Base-by-base conservation (phyloP, 1,284 basidiomycete species). In the Ustilago trichophora region DNA sequence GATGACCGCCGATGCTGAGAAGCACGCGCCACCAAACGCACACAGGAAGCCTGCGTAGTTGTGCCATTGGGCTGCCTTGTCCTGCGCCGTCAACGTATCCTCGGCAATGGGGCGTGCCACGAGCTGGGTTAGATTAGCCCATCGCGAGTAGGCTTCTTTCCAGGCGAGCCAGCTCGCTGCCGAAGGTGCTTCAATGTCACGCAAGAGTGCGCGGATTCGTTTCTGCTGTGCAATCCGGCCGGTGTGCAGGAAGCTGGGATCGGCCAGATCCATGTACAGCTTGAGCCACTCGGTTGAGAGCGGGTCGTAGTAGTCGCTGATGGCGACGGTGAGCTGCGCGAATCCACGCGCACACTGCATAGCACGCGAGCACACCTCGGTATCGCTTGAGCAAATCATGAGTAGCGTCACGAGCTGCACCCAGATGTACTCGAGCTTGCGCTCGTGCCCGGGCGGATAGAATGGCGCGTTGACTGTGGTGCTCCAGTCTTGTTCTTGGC, bases 1-100 rank as follows among this genome's bases (percentile, higher is more conserved):
- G 41, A 70, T 51, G 27, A 15, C 16, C 15, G 19, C 40, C n/a
- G 55, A 62, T 12, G 55, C 47, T n/a, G 51, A 53, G 27, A 67
- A 64, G 64, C 89, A 91, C 6, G 88, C 85, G 3, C 89, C 88
- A 31, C 90, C 88, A 22, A 90, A 87, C 1, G 91, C 87, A 15
- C 90, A 88, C 35, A 95, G 83, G 81, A 91, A 91, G 25, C 92
- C 84, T 0, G 91, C 89, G 19, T 92, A 84, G 80, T 95, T 93
- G 76, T 92, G 90, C 93, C 93, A 96, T 70, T 92, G 75, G 2
- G 73, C 75, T 5, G 76, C 76, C 52, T 72, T 76, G 27, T 75
- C 73, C 46, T 76, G 73, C 9, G 64, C 68, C 6, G 62, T 46
- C 16, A 51, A 42, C 13, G 88, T 87, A 62, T 88, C 86, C 16